Conservation (phyloP, 495 filamentous ascomycete species). For the Xylaria cubensis region DNA sequence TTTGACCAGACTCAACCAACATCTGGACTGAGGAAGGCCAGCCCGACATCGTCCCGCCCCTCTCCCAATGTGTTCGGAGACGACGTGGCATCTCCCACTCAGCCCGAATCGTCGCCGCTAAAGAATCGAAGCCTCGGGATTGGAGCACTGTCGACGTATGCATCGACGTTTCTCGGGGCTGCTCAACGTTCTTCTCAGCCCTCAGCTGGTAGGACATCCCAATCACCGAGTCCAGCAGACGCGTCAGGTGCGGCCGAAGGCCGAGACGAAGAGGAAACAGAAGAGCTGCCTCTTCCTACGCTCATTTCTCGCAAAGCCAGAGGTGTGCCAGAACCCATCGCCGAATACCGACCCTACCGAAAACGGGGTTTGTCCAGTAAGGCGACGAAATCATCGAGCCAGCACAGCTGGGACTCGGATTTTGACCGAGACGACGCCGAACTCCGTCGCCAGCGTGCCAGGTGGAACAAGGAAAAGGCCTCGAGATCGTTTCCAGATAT, state of each 20-base stretch:
- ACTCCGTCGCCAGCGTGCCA: constrained; percentile 36
- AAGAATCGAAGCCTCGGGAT: constrained; percentile 35
- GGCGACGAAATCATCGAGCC: constrained; percentile 29
- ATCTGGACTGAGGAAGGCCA: constrained; percentile 48
- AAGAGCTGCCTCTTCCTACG: constrained; percentile 26
- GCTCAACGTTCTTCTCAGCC: constrained; percentile 29
- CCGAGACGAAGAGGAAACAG: constrained; percentile 22
- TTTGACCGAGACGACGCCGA: constrained; percentile 35
- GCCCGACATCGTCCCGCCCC: constrained; percentile 58
- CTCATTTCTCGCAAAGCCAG: constrained; percentile 21
- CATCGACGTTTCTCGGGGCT: constrained; percentile 44
- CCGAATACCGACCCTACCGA: constrained; percentile 35
- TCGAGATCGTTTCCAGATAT: constrained; percentile 46
- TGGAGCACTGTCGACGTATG: constrained; percentile 18
- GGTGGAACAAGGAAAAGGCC: constrained; percentile 44
- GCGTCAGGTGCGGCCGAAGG: neutral
- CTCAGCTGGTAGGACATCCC: constrained; percentile 9
- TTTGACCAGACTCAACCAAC: constrained; percentile 54
- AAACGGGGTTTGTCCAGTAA: constrained; percentile 31
- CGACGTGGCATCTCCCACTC: constrained; percentile 45
- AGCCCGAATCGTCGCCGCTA: constrained; percentile 49
- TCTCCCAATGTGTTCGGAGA: constrained; percentile 49
- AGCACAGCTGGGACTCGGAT: constrained; percentile 25
- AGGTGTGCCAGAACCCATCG: constrained; percentile 35
- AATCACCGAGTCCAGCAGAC: neutral